These are phyloP conservation scores for Biscogniauxia marginata DNA, from an alignment of 2,329 filamentous ascomycete genomes.

Conservation along the genomic window DNA sequence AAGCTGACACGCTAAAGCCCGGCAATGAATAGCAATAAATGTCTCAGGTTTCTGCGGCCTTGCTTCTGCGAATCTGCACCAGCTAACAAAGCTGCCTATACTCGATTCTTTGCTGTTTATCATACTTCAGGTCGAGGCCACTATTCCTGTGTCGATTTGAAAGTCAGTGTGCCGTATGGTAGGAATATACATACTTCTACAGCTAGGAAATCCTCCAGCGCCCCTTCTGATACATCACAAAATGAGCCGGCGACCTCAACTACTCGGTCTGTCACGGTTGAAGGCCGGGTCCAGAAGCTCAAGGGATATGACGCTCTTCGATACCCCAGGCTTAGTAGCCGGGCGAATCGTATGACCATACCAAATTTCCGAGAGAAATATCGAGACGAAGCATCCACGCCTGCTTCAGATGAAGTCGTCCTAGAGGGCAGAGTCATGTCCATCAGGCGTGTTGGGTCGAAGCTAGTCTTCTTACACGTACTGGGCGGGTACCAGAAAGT, in stretches of 20 bases:
- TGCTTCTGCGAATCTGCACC: constrained; percentile 46
- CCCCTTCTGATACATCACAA: neutral
- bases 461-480: constrained; percentile 82
- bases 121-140: constrained; percentile 18
- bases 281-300: constrained; percentile 51
- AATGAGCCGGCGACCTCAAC: constrained; percentile 8
- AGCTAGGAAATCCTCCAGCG: constrained; percentile 1
- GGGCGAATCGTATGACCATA: constrained; percentile 37
- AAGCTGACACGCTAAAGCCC: constrained; percentile 24
- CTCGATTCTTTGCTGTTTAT: constrained; percentile 47
- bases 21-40: constrained; percentile 44
- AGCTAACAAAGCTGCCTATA: constrained; percentile 40
- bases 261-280: constrained; percentile 11
- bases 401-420: constrained; percentile 29
- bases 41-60: constrained; percentile 55
- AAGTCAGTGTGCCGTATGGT: constrained; percentile 15
- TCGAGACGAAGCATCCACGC: constrained; percentile 18
- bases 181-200: constrained; percentile 15
- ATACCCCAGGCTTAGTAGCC: constrained; percentile 53
- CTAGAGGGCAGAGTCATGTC: constrained; percentile 34
- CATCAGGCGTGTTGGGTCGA: constrained; percentile 52
- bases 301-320: constrained; percentile 45
- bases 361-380: constrained; percentile 38
- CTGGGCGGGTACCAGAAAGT: constrained; percentile 68
- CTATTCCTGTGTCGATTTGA: constrained; percentile 23